Evolutionary conservation across 2,329 filamentous ascomycete genomes (phyloP).

Genomic region (Xylariaceae sp.): DNA sequence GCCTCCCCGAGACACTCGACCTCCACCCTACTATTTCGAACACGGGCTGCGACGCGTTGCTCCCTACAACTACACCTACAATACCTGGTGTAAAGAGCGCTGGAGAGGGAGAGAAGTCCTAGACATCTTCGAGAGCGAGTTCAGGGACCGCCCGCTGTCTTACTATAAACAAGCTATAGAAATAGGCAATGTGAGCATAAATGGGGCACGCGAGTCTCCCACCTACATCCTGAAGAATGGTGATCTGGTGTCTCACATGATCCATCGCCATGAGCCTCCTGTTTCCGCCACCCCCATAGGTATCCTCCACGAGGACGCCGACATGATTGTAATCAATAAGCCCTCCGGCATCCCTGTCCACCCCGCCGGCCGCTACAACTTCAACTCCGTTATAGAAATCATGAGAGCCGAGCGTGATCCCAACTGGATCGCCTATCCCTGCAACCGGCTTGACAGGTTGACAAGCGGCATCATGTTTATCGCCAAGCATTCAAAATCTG

Average conservation of each 20-base stretch:
- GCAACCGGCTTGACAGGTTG: constrained; percentile 88
- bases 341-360: constrained; percentile 93
- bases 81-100: constrained; percentile 89
- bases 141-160: constrained; percentile 77
- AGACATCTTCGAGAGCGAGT: constrained; percentile 88
- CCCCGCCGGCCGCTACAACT: constrained; percentile 90
- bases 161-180: constrained; percentile 89
- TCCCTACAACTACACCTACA: constrained; percentile 92
- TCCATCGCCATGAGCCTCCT: constrained; percentile 93
- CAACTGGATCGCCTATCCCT: constrained; percentile 60
- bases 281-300: constrained; percentile 76
- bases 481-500: constrained; percentile 77
- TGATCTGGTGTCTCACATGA: constrained; percentile 84
- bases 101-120: constrained; percentile 80
- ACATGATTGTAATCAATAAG: constrained; percentile 96
- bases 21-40: constrained; percentile 75
- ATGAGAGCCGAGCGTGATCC: constrained; percentile 70
- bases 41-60: constrained; percentile 76
- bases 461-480: constrained; percentile 99
- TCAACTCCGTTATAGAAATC: constrained; percentile 92
- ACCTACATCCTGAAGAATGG: constrained; percentile 79
- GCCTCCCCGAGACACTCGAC: constrained; percentile 41
- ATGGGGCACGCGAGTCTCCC: constrained; percentile 66
- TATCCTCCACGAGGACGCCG: constrained; percentile 85
- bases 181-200: constrained; percentile 72